These are phyloP conservation scores for Aspergillus oerlinghausenensis DNA, from an alignment of 2,329 filamentous ascomycete genomes.

Conservation along the genomic window DNA sequence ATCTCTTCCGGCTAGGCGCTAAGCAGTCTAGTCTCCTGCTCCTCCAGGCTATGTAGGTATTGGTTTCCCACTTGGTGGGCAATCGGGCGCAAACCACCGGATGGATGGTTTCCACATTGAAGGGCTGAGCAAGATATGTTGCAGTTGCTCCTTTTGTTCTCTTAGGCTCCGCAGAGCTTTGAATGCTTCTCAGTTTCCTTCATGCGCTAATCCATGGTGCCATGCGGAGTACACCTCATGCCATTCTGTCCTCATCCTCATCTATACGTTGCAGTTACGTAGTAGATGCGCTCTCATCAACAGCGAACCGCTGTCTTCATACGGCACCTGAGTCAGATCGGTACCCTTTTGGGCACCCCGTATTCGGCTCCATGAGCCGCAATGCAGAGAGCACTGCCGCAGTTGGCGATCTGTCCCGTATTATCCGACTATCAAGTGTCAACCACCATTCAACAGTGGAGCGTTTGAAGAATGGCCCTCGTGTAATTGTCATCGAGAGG, in stretches of 20 bases:
- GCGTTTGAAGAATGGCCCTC: no score
- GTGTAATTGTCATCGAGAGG: no score
- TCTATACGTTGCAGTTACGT: no score
- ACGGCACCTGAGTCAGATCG: no score
- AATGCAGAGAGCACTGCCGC: not conserved
- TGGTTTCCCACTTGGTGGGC: not conserved
- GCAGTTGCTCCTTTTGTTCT: not conserved
- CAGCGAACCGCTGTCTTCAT: not conserved
- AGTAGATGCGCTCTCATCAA: not conserved
- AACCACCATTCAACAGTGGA: not conserved
- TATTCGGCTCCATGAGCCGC: not conserved
- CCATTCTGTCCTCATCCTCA: no score
- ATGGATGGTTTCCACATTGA: not conserved
- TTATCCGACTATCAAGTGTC: not conserved
- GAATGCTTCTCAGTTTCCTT: not conserved
- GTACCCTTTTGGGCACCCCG: not conserved
- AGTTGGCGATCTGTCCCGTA: not conserved
- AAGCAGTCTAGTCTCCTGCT: not conserved
- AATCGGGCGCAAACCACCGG: not conserved
- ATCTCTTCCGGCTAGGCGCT: not conserved
- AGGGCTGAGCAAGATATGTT: not conserved
- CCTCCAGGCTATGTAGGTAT: no score
- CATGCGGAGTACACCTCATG: not conserved
- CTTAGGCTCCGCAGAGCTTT: no score
- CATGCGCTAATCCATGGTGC: no score